These are phyloP conservation scores for Boletus coccyginus DNA, from an alignment of 768 basidiomycete species.

Conservation along the genomic window DNA sequence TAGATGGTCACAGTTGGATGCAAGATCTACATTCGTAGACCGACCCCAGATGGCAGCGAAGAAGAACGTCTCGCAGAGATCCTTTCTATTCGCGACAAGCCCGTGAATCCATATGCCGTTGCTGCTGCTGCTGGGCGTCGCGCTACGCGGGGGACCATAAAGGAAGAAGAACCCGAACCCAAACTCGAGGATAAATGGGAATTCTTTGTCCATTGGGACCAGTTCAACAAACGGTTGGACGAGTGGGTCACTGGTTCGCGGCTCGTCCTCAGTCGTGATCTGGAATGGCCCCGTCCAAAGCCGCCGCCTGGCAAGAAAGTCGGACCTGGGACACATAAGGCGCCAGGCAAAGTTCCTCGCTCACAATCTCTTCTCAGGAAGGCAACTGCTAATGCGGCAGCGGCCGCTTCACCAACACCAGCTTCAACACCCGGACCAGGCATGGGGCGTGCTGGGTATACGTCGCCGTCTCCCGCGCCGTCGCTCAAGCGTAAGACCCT, in stretches of 20 bases:
- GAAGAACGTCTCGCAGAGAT: slow-evolving; percentile 97
- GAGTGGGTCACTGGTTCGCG: slow-evolving; percentile 94
- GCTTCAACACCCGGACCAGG: slow-evolving; percentile 44
- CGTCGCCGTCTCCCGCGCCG: slow-evolving; percentile 59
- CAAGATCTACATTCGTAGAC: slow-evolving; percentile 90
- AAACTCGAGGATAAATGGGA: slow-evolving; percentile 80
- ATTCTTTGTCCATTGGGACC: slow-evolving; percentile 98
- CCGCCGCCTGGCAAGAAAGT: slow-evolving; percentile 55
- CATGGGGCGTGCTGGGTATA: slow-evolving; percentile 30
- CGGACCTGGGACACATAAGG: slow-evolving; percentile 44
- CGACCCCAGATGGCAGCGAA: slow-evolving; percentile 63
- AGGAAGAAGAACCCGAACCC: slow-evolving; percentile 48
- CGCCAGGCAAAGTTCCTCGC: slow-evolving; percentile 63
- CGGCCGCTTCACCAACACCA: slow-evolving; percentile 59
- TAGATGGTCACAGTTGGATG: slow-evolving; percentile 90
- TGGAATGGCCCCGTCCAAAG: slow-evolving; percentile 97
- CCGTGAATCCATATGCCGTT: slow-evolving; percentile 53
- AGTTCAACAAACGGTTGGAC: slow-evolving; percentile 98
- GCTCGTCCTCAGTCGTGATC: slow-evolving; percentile 76
- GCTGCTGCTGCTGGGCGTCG: slow-evolving; percentile 31
- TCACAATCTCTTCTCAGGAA: slow-evolving; percentile 60
- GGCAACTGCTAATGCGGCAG: slow-evolving; percentile 66
- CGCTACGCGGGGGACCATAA: slow-evolving; percentile 37
- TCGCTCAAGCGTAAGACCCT: slow-evolving; percentile 67
- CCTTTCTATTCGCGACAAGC: slow-evolving; percentile 89